phyloP scores from a whole-genome alignment of 1,284 basidiomycete genomes.

The Ceratobasidium sp. region DNA sequence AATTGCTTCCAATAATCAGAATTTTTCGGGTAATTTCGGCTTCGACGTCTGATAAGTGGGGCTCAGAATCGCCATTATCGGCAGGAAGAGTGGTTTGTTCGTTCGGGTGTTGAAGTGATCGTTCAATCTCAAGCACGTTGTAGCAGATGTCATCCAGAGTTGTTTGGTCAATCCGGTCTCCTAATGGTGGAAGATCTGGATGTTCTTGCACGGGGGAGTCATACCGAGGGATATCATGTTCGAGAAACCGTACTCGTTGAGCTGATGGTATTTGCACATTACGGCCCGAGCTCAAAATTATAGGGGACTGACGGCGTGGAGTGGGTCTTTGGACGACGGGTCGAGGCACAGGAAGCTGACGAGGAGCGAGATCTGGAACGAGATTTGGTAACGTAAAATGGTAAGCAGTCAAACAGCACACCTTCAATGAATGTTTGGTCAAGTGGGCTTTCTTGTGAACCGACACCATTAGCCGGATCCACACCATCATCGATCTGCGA shows the following conservation, averaged over 20 bases:
- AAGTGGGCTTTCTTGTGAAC: no score
- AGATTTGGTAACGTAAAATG: no score
- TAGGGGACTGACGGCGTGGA: not conserved
- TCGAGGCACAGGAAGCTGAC: no score
- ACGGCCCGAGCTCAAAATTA: not conserved
- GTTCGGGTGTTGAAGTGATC: not conserved
- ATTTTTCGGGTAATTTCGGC: conserved; percentile 22
- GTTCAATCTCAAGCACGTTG: not conserved
- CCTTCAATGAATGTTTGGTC: no score
- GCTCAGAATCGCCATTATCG: not conserved
- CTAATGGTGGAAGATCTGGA: not conserved
- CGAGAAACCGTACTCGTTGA: not conserved
- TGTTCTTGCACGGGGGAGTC: not conserved
- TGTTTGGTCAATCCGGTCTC: not conserved
- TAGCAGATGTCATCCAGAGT: not conserved
- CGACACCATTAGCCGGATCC: no score
- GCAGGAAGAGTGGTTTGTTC: not conserved
- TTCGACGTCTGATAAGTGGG: not conserved
- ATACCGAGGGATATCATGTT: not conserved
- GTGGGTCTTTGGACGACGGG: not conserved
- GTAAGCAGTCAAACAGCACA: no score
- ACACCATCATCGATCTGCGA: no score
- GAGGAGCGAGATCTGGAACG: no score
- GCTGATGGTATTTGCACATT: not conserved
- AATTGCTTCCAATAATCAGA: conserved; percentile 17